Conservation (phyloP, 257 asterid species). For the Coffea eugenioides region DNA sequence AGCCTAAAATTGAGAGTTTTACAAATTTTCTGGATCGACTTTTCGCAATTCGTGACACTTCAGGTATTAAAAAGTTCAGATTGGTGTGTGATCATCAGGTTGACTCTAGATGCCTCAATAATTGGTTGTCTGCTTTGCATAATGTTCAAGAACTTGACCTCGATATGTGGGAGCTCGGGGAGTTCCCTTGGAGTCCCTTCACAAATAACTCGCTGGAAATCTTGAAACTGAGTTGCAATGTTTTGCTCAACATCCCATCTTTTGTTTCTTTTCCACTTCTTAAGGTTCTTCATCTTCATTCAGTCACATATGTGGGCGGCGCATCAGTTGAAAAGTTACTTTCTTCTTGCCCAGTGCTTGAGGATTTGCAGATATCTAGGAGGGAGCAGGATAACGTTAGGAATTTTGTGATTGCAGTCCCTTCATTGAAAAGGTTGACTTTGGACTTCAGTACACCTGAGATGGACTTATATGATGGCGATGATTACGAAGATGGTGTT, state of each 20-base stretch:
- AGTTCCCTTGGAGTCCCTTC: background rate
- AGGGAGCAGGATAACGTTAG: background rate
- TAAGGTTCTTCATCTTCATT: background rate
- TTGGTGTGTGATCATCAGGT: background rate
- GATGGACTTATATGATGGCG: background rate
- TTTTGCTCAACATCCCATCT: slow-evolving; percentile 2
- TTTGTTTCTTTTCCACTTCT: background rate
- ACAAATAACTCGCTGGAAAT: background rate
- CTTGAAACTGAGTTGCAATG: background rate
- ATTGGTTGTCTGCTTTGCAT: background rate
- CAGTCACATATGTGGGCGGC: background rate
- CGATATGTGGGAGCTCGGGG: background rate
- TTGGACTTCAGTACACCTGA: background rate
- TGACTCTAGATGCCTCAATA: background rate
- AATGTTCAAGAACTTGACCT: slow-evolving; percentile 8
- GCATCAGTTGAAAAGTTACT: background rate
- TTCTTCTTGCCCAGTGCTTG: slow-evolving; percentile 4
- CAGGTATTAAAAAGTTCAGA: slow-evolving; percentile 1
- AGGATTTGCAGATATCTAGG: slow-evolving; percentile 13
- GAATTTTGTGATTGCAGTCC: slow-evolving; percentile 7
- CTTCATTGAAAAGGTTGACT: slow-evolving; percentile 9
- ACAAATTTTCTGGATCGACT: background rate
- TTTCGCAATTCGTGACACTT: background rate
- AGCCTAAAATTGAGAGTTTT: background rate
- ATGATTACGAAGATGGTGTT: background rate